Base-by-base conservation (phyloP, 371 early-diverging fungal species). In the Lichtheimia ornata region DNA sequence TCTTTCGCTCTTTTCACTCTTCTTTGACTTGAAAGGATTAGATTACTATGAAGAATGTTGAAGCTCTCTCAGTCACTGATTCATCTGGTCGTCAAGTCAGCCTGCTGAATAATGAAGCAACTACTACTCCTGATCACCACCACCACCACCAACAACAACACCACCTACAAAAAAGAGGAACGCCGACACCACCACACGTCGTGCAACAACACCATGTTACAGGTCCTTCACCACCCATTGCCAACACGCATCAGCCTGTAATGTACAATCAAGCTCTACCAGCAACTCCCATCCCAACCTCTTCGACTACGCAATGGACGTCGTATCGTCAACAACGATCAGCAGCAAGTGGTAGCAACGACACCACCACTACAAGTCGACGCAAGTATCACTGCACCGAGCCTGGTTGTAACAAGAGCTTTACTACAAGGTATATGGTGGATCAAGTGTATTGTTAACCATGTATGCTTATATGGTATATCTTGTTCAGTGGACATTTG, bases 401-500 rank as follows among this genome's bases (percentile, higher is more conserved):
- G 45, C 80, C 73, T 18, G 73, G 73, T 13, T 81, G 81, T 58
- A 67, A 73, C 64, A 81, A 77, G 64, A 68, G 76, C 62, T 81
- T 81, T 65, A 77, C 77, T 9, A 81, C 82, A 11, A 79, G 79
- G 78, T 74, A 67, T 49, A 41, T 41, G 22, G 24, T 41, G 17
- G 3, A 40, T 35, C n/a, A 24, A 28, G 41, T 35, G 12, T 41
- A 14, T 20, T 44, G 7, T 28, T 28, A 7, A 28, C 1, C 4
- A 28, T 35, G 30, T 45, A 49, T 24, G 35, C 43, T 56, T 45
- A 42, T 22, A 49, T 43, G 45, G 30, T 24, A 15, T 17, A 47
- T 61, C 40, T n/a, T 47, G 22, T 22, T 50, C 61, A 91, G 92
- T 74, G 91, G 91, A 0, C 91, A 95, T 72, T 75, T 97, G 54